phyloP scores from a whole-genome alignment of 2,329 filamentous ascomycete genomes.

The Neonectria ditissima region DNA sequence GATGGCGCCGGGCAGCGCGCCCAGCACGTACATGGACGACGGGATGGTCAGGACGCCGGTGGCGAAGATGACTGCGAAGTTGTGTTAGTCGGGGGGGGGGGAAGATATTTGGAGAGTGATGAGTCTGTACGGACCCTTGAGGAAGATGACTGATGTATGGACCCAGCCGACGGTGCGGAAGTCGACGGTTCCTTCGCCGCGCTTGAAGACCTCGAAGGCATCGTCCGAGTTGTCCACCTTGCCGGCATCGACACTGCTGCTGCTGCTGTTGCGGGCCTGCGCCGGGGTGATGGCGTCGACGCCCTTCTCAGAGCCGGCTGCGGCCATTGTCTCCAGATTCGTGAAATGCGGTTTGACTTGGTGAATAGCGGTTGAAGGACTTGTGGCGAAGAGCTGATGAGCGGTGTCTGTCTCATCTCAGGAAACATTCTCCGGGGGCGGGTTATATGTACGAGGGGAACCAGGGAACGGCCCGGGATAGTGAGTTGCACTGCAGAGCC shows the following conservation, averaged over 20 bases:
- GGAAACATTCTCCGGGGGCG: neutral
- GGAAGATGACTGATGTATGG: slow-evolving; percentile 60
- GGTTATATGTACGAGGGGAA: slow-evolving; percentile 5
- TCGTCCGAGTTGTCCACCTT: slow-evolving; percentile 41
- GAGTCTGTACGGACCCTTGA: slow-evolving; percentile 49
- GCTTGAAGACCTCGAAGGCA: slow-evolving; percentile 59
- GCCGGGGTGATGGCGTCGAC: slow-evolving; percentile 26
- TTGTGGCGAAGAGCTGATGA: neutral
- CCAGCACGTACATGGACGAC: slow-evolving; percentile 56
- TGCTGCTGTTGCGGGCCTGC: slow-evolving; percentile 19
- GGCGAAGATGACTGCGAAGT: slow-evolving; percentile 55
- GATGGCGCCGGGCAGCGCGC: slow-evolving; percentile 56
- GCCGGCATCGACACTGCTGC: slow-evolving; percentile 36
- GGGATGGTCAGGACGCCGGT: slow-evolving; percentile 58
- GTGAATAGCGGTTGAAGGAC: neutral
- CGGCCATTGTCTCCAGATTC: slow-evolving; percentile 20
- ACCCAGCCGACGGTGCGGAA: slow-evolving; percentile 62
- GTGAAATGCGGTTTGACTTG: neutral
- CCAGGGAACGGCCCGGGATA: slow-evolving; percentile 1
- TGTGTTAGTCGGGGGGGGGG: too few relatives aligned
- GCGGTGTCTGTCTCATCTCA: neutral
- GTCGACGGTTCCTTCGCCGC: slow-evolving; percentile 55
- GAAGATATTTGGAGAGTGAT: too few relatives aligned
- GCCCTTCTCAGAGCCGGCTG: slow-evolving; percentile 16
- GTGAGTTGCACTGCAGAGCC: slow-evolving; percentile 2